Evolutionary conservation across 169 alveolate species (phyloP).

Genomic region (Eimeria praecox): DNA sequence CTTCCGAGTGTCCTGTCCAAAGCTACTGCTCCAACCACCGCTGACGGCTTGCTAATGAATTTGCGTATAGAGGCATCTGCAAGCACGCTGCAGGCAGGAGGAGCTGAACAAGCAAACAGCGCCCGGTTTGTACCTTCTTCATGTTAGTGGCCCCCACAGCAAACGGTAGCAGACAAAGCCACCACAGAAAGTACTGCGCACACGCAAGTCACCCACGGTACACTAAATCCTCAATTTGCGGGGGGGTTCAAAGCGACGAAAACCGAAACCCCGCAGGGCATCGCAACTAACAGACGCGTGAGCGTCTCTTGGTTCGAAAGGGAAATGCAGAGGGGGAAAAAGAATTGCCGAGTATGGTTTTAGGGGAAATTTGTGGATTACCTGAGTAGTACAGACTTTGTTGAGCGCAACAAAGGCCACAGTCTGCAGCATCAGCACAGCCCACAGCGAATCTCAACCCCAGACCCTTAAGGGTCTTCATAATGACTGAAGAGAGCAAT

Average conservation of each 20-base stretch:
- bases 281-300: not conserved
- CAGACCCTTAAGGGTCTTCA: not conserved
- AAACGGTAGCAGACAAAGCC: constrained; percentile 81
- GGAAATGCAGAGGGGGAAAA: not conserved
- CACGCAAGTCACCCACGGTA: not conserved
- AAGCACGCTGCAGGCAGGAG: not conserved
- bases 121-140: constrained; percentile 4
- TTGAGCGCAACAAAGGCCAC: constrained; percentile 96
- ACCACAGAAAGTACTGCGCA: constrained; percentile 84
- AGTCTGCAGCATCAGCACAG: constrained; percentile 88
- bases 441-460: not conserved
- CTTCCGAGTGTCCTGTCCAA: not conserved
- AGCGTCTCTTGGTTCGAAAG: not conserved
- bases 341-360: not conserved
- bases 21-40: not conserved
- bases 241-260: not conserved
- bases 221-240: not conserved
- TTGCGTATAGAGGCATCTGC: not conserved
- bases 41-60: not conserved
- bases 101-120: not conserved
- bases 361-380: not conserved
- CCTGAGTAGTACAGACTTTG: constrained; percentile 96
- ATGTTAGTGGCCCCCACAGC: constrained; percentile 81
- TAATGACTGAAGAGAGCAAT: not conserved
- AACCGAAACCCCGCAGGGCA: not conserved